Evolutionary conservation across 306 rosid species (phyloP), one percentile per base, ranked within the genome.

Genomic region (Vigna trinervia): DNA sequence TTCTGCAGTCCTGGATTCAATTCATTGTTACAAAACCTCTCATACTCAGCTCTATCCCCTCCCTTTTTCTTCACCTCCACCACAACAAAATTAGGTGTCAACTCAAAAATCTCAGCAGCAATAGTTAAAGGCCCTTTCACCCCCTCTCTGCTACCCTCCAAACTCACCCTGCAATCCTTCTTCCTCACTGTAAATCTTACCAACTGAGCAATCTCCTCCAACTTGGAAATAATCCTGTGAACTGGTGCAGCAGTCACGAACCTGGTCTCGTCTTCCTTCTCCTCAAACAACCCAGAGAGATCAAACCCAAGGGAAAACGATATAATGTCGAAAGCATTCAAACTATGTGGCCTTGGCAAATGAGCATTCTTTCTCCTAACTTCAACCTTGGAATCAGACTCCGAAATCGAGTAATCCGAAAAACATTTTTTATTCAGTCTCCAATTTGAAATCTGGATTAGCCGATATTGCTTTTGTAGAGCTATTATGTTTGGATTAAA

Each of bases 241-340:
- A 92, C 94, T 0, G 97, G 91, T 0, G 93, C 98, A 0, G 88
- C 81, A 0, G 98, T 84, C 61, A 92, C 93, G 39, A 90, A 89
- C 84, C 98, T 89, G 0, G 92, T 87, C 59, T 87, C 96, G 17
- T 90, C 96, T 14, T 86, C 89, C 1, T 87, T 90, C 65, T 94
- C 98, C 84, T 90, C 98, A 32, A 94, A 94, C 94, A 94, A 84
- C 0, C 98, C 96, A 2, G 97, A 94, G 19, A 92, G 91, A 84
- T 94, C 91, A 60, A 94, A 90, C 52, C 98, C 94, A 0, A 87
- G 85, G 0, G 97, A 89, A 76, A 93, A 91, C 6, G 98, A 93
- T 6, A 92, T 94, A 3, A 94, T 90, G 71, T 91, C 97, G 69
- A 94, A 94, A 5, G 97, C 98, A 75, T 94, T 94, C 91, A 91